Base-by-base conservation (phyloP, 2,329 filamentous ascomycete species). In the Aspergillus ruber region DNA sequence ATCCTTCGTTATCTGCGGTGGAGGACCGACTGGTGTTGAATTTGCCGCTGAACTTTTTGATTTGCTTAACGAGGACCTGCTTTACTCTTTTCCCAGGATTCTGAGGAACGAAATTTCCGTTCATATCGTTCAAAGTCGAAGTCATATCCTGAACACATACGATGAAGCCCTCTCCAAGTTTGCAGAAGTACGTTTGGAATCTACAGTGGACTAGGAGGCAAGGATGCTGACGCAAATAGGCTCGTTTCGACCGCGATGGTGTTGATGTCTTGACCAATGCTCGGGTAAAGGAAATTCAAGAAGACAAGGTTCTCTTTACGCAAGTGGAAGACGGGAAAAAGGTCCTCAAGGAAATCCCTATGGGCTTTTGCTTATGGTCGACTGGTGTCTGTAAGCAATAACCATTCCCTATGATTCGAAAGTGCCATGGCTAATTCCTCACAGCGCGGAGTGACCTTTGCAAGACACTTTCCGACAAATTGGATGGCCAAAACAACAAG, bases 51-150 rank as follows among this genome's bases (percentile, higher is more conserved):
- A 98, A 66, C 78, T 98, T 6, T 97, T 87, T 66, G 93, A 98
- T 68, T 84, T 98, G 67, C 77, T 98, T 13, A 98, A 98, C 62
- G 94, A 98, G 67, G 93, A 98, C 64, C 71, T 98, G 39, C 84
- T 84, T 39, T 76, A 79, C 45, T 82, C 86, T 58, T 98, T 95
- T 68, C 93, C 93, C 2, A 84, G 84, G 53, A 82, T 98, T 25
- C 72, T 98, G n/a, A 83, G 93, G 52, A 97, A 97, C 64, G 90
- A 98, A 66, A 95, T 98, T 43, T 97, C 93, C 0, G 91, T 98
- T 1, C 94, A 98, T 63, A 78, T 98, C 42, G 96, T 98, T 52
- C 93, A 98, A 65, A 95, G 89, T 60, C 82, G 93, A 50, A 84
- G 86, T 36, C 93, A 98, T 59, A 98, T 98, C 54, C 77, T 98